These are phyloP conservation scores for Lentinula detonsa DNA, from an alignment of 768 basidiomycete species.

Conservation along the genomic window DNA sequence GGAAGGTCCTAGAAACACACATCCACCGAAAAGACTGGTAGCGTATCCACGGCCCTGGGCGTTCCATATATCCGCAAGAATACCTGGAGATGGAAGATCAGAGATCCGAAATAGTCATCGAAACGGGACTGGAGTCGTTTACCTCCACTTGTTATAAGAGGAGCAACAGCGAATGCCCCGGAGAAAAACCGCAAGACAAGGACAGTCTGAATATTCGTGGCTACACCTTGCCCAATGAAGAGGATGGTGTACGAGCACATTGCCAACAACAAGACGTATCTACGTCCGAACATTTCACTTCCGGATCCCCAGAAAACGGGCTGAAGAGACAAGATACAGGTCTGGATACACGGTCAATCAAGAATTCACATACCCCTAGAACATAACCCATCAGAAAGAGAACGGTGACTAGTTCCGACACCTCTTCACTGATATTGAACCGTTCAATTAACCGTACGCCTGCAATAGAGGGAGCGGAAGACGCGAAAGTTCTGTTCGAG, in stretches of 20 bases:
- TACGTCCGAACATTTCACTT: conserved; percentile 52
- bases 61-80: conserved; percentile 56
- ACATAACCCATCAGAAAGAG: conserved; percentile 48
- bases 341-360: background rate
- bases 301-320: conserved; percentile 58
- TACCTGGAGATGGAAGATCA: conserved; percentile 20
- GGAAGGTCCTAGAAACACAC: conserved; percentile 59
- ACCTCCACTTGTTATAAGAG: conserved; percentile 52
- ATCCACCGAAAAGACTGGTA: conserved; percentile 51
- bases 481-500: conserved; percentile 47
- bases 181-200: conserved; percentile 55
- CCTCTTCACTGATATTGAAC: conserved; percentile 36
- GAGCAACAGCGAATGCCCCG: conserved; percentile 58
- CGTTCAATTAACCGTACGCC: conserved; percentile 23
- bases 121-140: background rate
- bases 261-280: conserved; percentile 43
- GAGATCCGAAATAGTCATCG: background rate
- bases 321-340: conserved; percentile 14
- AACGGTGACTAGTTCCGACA: conserved; percentile 43
- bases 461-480: conserved; percentile 47
- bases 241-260: conserved; percentile 49
- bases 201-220: conserved; percentile 51
- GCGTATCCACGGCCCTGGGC: conserved; percentile 47
- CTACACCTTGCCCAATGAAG: conserved; percentile 55
- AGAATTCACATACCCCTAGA: conserved; percentile 31